phyloP scores from a whole-genome alignment of 2,329 filamentous ascomycete species.

The Cytospora piceae region DNA sequence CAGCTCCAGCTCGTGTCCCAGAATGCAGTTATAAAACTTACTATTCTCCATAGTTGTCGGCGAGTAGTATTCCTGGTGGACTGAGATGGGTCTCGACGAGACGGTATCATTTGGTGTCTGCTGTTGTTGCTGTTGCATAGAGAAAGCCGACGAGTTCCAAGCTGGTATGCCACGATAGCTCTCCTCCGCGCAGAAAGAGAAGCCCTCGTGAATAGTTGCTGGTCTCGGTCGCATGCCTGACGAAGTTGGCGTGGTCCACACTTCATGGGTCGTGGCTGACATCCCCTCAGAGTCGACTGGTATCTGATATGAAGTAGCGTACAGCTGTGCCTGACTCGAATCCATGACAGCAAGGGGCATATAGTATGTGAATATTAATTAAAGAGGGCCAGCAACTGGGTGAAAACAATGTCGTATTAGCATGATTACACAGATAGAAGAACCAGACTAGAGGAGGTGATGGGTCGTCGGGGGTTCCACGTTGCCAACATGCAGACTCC shows the following conservation, averaged over 20 bases:
- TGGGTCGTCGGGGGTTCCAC: slow-evolving; percentile 37
- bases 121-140: slow-evolving; percentile 45
- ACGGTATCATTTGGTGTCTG: slow-evolving; percentile 53
- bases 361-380: slow-evolving; percentile 41
- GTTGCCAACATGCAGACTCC: slow-evolving; percentile 37
- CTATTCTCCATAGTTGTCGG: slow-evolving; percentile 53
- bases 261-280: slow-evolving; percentile 45
- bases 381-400: slow-evolving; percentile 44
- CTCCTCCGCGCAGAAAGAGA: slow-evolving; percentile 61
- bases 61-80: slow-evolving; percentile 62
- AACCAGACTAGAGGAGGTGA: slow-evolving; percentile 36
- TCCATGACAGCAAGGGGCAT: slow-evolving; percentile 50
- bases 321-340: slow-evolving; percentile 56
- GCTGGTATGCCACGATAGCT: slow-evolving; percentile 56
- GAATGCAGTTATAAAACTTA: slow-evolving; percentile 42
- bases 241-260: slow-evolving; percentile 61
- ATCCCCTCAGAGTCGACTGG: slow-evolving; percentile 52
- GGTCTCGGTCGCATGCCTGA: slow-evolving; percentile 57
- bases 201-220: slow-evolving; percentile 64
- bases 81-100: slow-evolving; percentile 57
- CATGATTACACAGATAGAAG: slow-evolving; percentile 41
- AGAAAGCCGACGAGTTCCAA: slow-evolving; percentile 61
- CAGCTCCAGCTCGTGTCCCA: slow-evolving; percentile 31
- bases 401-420: slow-evolving; percentile 42
- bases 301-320: slow-evolving; percentile 48